Evolutionary conservation across 1,284 basidiomycete genomes (phyloP), one percentile per base, ranked within the genome.

Genomic region (Amylostereum areolatum): DNA sequence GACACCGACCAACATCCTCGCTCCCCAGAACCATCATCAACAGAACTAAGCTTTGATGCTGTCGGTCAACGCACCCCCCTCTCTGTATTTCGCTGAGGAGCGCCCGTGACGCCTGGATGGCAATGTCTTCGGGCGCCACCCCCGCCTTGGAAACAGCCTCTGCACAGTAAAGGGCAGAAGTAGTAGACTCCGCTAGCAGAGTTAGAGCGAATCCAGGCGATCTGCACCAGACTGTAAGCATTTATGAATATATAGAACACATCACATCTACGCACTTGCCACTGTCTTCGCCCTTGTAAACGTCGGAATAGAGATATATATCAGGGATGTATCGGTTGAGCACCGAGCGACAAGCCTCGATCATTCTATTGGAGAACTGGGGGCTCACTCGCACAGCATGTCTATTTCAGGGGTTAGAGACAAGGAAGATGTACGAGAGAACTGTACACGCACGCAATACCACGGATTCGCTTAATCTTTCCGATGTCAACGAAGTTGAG

Each of bases 281-380:
- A 55, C 92, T 92, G 54, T 99, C 97, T 27, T 94, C 91, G 7
- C 95, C 95, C 63, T 97, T 94, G 71, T 97, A 99, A 10, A 98
- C 94, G 60, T 99, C 97, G 1, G 97, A 97, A 65, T 98, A 97
- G 29, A 99, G 81, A 67, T 99, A 98, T 30, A 98, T 92, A 64
- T 99, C 97, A 28, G 96, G 96, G 53, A 99, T 97, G 67, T 92
- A 98, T 3, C 95, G 85, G 62, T 98, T 98, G 34, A 99, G 76
- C 27, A 99, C 77, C 2, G 89, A 90, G 39, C 97, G 82, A 8
- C 92, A 85, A 2, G 93, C 80, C 61, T 98, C 96, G 50, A 99
- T 97, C 85, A 99, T 92, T 43, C 97, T 82, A 66, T 97, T 98
- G 2, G 95, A 94, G 64, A 99, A 92, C 63, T 99, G 95, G 18